Percentiles rank a stretch among this genome's conserved stretches.
phyloP scores from a whole-genome alignment of 495 filamentous ascomycete genomes.

The Durotheca rogersii region DNA sequence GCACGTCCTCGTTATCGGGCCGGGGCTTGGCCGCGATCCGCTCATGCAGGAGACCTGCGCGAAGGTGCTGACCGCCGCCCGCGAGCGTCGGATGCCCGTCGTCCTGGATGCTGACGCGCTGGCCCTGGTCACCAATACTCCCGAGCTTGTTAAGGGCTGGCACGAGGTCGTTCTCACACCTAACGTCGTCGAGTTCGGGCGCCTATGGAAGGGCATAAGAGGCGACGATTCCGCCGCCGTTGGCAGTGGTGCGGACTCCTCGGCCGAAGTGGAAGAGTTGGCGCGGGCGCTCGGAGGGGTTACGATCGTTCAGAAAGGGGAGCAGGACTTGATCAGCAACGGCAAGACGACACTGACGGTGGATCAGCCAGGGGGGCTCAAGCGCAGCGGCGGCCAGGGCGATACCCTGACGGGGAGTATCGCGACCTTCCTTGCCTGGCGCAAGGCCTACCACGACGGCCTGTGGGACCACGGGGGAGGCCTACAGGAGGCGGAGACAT shows the following conservation, averaged over 20 bases:
- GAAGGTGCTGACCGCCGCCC: conserved; percentile 76
- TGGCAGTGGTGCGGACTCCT: conserved; percentile 47
- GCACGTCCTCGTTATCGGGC: conserved; percentile 91
- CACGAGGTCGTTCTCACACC: conserved; percentile 86
- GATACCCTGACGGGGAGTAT: conserved; percentile 92
- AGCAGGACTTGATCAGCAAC: conserved; percentile 81
- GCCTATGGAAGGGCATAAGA: conserved; percentile 72
- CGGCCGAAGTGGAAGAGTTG: conserved; percentile 67
- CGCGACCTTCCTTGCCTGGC: conserved; percentile 84
- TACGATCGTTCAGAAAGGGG: conserved; percentile 86
- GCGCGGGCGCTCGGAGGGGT: conserved; percentile 81
- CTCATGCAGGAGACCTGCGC: conserved; percentile 87
- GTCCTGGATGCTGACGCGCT: conserved; percentile 93
- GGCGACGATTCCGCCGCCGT: conserved; percentile 39
- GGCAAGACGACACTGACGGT: conserved; percentile 71
- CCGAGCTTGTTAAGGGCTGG: conserved; percentile 77
- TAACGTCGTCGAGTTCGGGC: conserved; percentile 88
- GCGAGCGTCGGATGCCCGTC: conserved; percentile 70
- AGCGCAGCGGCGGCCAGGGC: conserved; percentile 91
- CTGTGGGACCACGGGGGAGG: conserved; percentile 74
- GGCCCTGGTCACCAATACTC: conserved; percentile 69
- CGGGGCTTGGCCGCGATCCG: conserved; percentile 84
- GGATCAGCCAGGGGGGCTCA: conserved; percentile 76
- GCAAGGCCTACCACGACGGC: conserved; percentile 77
- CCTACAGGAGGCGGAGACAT: conserved; percentile 61